Evolutionary conservation across 2,329 filamentous ascomycete species (phyloP).

Genomic region (Arachnomyces sp.): DNA sequence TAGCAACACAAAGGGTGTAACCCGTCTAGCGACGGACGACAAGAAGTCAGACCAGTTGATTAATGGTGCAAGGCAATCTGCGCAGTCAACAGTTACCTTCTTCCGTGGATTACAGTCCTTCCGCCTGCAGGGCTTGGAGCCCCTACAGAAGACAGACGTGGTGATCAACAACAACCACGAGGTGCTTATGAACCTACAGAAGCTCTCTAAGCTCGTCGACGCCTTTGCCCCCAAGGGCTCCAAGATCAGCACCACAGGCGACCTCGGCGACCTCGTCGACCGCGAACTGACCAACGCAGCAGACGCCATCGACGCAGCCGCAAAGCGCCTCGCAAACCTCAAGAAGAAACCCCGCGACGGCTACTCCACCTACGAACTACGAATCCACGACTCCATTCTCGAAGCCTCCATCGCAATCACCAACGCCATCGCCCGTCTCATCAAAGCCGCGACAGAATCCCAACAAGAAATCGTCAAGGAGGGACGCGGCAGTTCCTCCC

Average conservation of each 20-base stretch:
- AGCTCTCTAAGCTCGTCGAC: constrained; percentile 87
- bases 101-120: constrained; percentile 93
- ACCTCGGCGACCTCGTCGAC: constrained; percentile 88
- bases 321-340: constrained; percentile 78
- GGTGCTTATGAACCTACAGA: constrained; percentile 87
- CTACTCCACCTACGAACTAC: constrained; percentile 92
- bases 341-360: constrained; percentile 94
- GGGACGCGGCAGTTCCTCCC: constrained; percentile 75
- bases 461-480: constrained; percentile 96
- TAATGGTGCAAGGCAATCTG: constrained; percentile 72
- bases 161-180: constrained; percentile 97
- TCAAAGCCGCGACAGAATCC: constrained; percentile 85
- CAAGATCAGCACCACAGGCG: constrained; percentile 70
- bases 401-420: constrained; percentile 90
- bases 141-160: constrained; percentile 88
- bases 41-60: constrained; percentile 85
- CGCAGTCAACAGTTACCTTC: constrained; percentile 81
- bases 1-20: constrained; percentile 92
- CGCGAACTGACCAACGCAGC: constrained; percentile 86
- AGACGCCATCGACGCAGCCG: constrained; percentile 87
- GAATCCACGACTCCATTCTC: constrained; percentile 90
- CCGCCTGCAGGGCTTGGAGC: constrained; percentile 80
- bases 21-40: constrained; percentile 85
- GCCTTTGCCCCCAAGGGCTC: constrained; percentile 79
- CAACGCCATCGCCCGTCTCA: constrained; percentile 84